Evolutionary conservation across 441 rosid genomes (phyloP), one percentile per base, ranked within the genome.

Genomic region (Populus hybrid): DNA sequence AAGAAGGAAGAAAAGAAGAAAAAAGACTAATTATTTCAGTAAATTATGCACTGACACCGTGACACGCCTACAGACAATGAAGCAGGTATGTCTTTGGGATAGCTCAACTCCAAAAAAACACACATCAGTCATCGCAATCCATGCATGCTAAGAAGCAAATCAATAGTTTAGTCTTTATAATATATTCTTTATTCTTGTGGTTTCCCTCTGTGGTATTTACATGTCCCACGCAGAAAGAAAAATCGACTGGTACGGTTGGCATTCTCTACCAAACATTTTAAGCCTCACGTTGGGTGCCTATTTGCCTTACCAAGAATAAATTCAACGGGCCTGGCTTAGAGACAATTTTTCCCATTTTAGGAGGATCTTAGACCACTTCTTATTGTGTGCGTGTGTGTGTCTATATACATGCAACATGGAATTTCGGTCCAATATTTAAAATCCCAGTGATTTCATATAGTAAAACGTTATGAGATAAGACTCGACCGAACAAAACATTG

Each of bases 201-300:
- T 74, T 78, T 68, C 84, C 84, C 78, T 40, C 70, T 23, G 24
- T 71, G 50, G 57, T 67, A 77, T 69, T 53, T 2, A 42, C 20
- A 18, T 81, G 88, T 61, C 84, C 87, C 86, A 72, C 80, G 30
- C 11, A 10, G 70, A 57, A 10, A 26, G 11, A 14, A 69, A 35
- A 74, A 78, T 64, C 24, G 74, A 69, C 32, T 75, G 42, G 61
- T 30, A 18, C 26, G 75, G n/a, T 32, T 69, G 36, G 59, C 28
- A 5, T n/a, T 70, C 73, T 40, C 20, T 23, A 6, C 74, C 50
- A 50, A 28, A 32, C 24, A 16, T 16, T 53, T 18, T 2, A 16
- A 26, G 36, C 38, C 32, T 18, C 0, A 18, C 67, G 35, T 18
- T 73, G 32, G 14, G 10, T 24, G 40, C 23, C 68, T 35, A 57